phyloP scores from a whole-genome alignment of 164 flowering plant species.

The Aristolochia contorta region DNA sequence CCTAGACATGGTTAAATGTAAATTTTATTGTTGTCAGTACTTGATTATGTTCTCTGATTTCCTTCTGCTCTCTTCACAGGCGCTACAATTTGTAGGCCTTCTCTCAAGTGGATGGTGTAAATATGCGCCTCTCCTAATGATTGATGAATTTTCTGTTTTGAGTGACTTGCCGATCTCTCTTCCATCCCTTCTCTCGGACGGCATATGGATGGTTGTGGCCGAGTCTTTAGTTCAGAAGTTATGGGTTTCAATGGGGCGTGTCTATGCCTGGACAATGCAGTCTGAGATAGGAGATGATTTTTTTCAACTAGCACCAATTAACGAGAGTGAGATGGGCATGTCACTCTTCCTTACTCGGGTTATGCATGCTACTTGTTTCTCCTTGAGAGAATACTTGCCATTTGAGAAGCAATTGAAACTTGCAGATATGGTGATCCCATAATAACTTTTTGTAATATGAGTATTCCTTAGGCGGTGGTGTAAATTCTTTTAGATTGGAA shows the following conservation, averaged over 20 bases:
- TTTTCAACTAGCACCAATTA: slow-evolving; percentile 26
- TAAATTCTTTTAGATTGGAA: too few relatives aligned
- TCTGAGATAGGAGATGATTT: slow-evolving; percentile 11
- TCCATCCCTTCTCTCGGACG: slow-evolving; percentile 51
- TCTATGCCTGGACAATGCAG: slow-evolving; percentile 38
- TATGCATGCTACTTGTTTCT: slow-evolving; percentile 41
- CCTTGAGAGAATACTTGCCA: slow-evolving; percentile 51
- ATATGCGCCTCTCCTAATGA: slow-evolving; percentile 66
- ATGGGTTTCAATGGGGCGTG: slow-evolving; percentile 48
- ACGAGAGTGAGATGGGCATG: slow-evolving; percentile 32
- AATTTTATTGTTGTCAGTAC: neutral
- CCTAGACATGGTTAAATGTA: neutral
- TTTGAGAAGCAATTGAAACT: slow-evolving; percentile 68
- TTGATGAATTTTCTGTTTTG: slow-evolving; percentile 47
- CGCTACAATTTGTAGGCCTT: slow-evolving; percentile 65
- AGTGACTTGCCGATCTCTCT: slow-evolving; percentile 74
- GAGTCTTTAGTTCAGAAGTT: slow-evolving; percentile 41
- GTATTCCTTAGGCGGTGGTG: too few relatives aligned
- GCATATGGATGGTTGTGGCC: slow-evolving; percentile 45
- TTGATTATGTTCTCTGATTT: neutral
- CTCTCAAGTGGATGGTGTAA: slow-evolving; percentile 61
- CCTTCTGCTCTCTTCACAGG: slow-evolving; percentile 30
- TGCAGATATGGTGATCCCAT: slow-evolving; percentile 35
- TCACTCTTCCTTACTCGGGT: slow-evolving; percentile 34
- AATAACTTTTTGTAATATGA: slow-evolving; percentile 1